Evolutionary conservation across 371 early-diverging fungal genomes (phyloP).

Genomic region (Mortierella sp.): DNA sequence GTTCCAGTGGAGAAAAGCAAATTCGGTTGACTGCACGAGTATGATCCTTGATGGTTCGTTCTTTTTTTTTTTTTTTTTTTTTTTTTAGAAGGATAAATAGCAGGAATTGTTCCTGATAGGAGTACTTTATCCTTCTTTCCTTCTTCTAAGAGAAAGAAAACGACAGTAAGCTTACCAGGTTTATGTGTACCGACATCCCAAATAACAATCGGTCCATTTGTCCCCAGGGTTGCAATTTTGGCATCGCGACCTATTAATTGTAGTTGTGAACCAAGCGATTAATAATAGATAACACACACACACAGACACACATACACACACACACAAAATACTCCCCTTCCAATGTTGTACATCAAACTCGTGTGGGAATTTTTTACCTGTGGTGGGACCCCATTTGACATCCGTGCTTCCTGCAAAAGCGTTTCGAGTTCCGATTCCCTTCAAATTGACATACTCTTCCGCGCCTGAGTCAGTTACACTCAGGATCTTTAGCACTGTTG

Average conservation of each 20-base stretch:
- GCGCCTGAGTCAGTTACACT: slow-evolving; percentile 64
- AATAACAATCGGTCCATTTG: slow-evolving; percentile 75
- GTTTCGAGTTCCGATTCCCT: slow-evolving; percentile 67
- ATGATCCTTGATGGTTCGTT: slow-evolving; percentile 82
- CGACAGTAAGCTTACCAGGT: slow-evolving; percentile 57
- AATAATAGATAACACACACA: too few relatives aligned
- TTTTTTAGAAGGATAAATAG: too few relatives aligned
- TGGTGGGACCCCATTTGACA: slow-evolving; percentile 80
- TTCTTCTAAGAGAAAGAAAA: too few relatives aligned
- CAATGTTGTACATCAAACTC: too few relatives aligned
- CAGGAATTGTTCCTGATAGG: too few relatives aligned
- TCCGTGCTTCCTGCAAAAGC: slow-evolving; percentile 78
- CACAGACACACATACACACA: too few relatives aligned
- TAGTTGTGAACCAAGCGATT: slow-evolving; percentile 3
- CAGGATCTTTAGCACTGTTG: slow-evolving; percentile 76
- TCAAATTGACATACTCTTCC: slow-evolving; percentile 73
- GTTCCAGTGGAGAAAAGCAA: slow-evolving; percentile 79
- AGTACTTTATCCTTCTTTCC: too few relatives aligned
- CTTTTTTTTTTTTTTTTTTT: slow-evolving; percentile 40
- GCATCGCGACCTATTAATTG: slow-evolving; percentile 55
- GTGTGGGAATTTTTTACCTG: slow-evolving; percentile 28
- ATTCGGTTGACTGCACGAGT: slow-evolving; percentile 83
- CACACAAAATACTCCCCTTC: too few relatives aligned
- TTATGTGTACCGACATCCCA: slow-evolving; percentile 58
- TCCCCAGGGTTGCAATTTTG: slow-evolving; percentile 82